Percentiles rank a stretch among this genome's conserved stretches.
Conservation (phyloP, 805 yeast genomes). For the Nakazawaea sp. region DNA sequence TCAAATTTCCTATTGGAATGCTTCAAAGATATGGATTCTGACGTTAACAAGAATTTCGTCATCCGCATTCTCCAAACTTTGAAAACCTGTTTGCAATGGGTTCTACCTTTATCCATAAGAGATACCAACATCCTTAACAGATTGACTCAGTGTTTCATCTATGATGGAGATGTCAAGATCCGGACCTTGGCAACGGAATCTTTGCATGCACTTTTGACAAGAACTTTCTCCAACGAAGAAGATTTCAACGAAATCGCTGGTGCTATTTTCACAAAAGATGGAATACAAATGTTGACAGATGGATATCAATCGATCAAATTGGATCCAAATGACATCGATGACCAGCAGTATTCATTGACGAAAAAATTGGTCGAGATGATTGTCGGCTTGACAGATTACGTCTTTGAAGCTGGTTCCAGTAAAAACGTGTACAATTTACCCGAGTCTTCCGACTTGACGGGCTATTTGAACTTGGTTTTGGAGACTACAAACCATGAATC, state of each 20-base stretch:
- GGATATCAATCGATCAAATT: slow-evolving; percentile 58
- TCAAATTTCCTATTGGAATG: slow-evolving; percentile 41
- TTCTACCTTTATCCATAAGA: slow-evolving; percentile 68
- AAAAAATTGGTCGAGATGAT: slow-evolving; percentile 93
- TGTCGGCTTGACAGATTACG: slow-evolving; percentile 75
- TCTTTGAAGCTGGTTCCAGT: slow-evolving; percentile 28
- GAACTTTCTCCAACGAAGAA: slow-evolving; percentile 56
- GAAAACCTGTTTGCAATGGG: slow-evolving; percentile 90
- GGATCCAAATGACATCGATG: slow-evolving; percentile 62
- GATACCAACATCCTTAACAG: slow-evolving; percentile 58
- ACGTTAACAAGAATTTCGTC: slow-evolving; percentile 38
- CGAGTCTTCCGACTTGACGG: slow-evolving; percentile 50
- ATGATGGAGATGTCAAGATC: slow-evolving; percentile 48
- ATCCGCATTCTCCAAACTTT: slow-evolving; percentile 71
- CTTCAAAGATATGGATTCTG: slow-evolving; percentile 26
- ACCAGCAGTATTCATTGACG: slow-evolving; percentile 68
- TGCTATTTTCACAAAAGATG: slow-evolving; percentile 64
- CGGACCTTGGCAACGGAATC: slow-evolving; percentile 87
- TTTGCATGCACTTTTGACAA: slow-evolving; percentile 78
- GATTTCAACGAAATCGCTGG: slow-evolving; percentile 81
- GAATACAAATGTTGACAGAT: slow-evolving; percentile 59
- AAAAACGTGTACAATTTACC: slow-evolving; percentile 12
- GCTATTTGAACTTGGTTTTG: slow-evolving; percentile 68
- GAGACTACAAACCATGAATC: slow-evolving; percentile 80
- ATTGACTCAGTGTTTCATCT: slow-evolving; percentile 51